Evolutionary conservation across 768 basidiomycete genomes (phyloP), one percentile per base, ranked within the genome.

Genomic region (Phaeotremella skinneri): DNA sequence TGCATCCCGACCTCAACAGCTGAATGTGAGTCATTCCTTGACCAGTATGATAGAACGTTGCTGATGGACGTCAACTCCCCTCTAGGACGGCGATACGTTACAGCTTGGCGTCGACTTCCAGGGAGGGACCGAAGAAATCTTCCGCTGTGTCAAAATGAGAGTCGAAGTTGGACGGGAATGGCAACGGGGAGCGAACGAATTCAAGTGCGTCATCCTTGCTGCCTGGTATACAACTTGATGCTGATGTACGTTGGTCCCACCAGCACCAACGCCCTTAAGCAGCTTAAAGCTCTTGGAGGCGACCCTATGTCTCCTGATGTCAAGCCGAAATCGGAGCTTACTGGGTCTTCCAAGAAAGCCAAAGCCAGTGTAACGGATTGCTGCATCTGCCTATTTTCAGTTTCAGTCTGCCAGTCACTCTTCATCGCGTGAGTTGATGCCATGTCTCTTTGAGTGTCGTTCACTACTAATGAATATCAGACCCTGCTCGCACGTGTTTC

Each of bases 101-200:
- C 94, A 97, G 78, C 85, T 97, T 0, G 93, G 94, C 1, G 91
- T 98, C 26, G 93, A 98, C 75, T 99, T 96, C 78, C 93, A 97
- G 76, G 94, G 94, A 4, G 94, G 94, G 0, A 85, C 89, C 5
- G 92, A 97, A 80, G 93, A 97, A 77, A 91, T 94, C 52, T 97
- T 94, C 78, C 88, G 96, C 79, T 90, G 89, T 58, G 90, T 98
- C 59, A 97, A 94, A 83, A 96, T 99, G 74, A 83, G 89, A 64
- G 81, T 97, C 51, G 94, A 99, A 78, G 77, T 97, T 17, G 85
- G 85, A 7, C 79, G 93, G 60, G 92, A 92, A 76, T 97, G 92
- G 94, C 91, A 96, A 76, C 80, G 85, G 1, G 83, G 80, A 0
- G 84, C 86, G 0, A 97, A 97, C 79, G 88, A 86, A 41, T 99